A percentile compares a stretch with the other conserved stretches of the same genome.
These are phyloP conservation scores for Phytophthora tentaculata DNA, from an alignment of 352 stramenopile species.

Conservation along the genomic window DNA sequence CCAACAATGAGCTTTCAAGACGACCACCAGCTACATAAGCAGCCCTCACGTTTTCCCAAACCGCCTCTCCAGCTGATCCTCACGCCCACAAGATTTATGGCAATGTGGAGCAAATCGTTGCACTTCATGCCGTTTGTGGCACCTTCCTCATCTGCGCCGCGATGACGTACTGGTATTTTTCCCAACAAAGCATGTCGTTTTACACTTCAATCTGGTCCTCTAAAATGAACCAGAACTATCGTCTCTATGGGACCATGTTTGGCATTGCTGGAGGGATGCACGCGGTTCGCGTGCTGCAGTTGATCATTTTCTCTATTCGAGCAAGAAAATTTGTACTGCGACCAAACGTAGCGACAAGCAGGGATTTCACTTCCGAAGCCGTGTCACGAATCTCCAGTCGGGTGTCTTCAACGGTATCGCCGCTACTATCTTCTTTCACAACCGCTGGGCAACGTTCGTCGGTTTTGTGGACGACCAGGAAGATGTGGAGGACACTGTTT, in stretches of 20 bases:
- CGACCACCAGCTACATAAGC: background rate
- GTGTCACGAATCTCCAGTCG: background rate
- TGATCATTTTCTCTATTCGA: constrained; percentile 27
- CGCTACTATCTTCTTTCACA: background rate
- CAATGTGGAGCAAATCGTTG: background rate
- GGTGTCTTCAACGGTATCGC: background rate
- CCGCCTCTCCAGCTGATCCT: background rate
- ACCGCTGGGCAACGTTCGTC: background rate
- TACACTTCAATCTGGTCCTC: constrained; percentile 35
- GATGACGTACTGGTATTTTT: constrained; percentile 35
- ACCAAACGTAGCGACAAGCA: constrained; percentile 10
- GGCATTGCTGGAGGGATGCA: constrained; percentile 34
- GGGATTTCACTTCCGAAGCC: background rate
- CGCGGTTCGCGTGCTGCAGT: constrained; percentile 24
- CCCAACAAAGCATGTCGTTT: constrained; percentile 23
- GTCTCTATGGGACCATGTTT: constrained; percentile 33
- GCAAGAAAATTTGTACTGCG: constrained; percentile 20
- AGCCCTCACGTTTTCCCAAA: background rate
- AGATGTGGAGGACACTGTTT: constrained; percentile 18
- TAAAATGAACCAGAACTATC: constrained; percentile 29
- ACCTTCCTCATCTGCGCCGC: constrained; percentile 25
- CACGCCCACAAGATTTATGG: background rate
- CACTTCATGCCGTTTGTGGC: background rate
- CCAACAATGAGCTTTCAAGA: background rate
- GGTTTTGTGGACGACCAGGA: background rate